phyloP scores from a whole-genome alignment of 441 rosid species.

The Erodium moschatum region DNA sequence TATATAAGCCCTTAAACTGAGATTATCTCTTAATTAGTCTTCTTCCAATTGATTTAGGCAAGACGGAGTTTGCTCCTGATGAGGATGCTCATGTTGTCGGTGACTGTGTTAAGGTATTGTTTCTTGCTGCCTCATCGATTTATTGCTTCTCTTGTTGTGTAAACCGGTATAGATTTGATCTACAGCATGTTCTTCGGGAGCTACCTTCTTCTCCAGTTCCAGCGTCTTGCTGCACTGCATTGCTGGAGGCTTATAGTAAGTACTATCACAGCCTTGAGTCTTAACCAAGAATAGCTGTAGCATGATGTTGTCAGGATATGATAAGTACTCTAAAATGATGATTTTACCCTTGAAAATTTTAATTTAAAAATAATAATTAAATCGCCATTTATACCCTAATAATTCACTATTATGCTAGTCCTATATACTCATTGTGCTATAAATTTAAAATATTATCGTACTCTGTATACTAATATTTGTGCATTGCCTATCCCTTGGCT shows the following conservation, averaged over 20 bases:
- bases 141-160: conserved; percentile 12
- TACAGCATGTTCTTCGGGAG: conserved; percentile 94
- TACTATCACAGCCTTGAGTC: conserved; percentile 18
- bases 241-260: conserved; percentile 93
- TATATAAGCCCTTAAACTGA: neutral
- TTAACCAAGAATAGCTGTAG: neutral
- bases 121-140: conserved; percentile 20
- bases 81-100: conserved; percentile 98
- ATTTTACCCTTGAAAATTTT: too few species aligned
- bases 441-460: neutral
- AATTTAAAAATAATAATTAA: too few species aligned
- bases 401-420: neutral
- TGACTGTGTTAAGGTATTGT: conserved; percentile 88
- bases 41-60: conserved; percentile 42
- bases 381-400: too few species aligned
- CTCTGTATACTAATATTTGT: neutral
- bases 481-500: conserved; percentile 22
- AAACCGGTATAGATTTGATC: conserved; percentile 24
- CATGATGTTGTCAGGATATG: too few species aligned
- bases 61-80: conserved; percentile 64
- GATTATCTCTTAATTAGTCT: conserved; percentile 4
- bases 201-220: conserved; percentile 96
- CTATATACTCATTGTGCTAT: neutral
- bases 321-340: too few species aligned
- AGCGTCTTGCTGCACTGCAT: conserved; percentile 89